Evolutionary conservation across 495 filamentous ascomycete species (phyloP).

Genomic region (Aspergillus ellipticus): DNA sequence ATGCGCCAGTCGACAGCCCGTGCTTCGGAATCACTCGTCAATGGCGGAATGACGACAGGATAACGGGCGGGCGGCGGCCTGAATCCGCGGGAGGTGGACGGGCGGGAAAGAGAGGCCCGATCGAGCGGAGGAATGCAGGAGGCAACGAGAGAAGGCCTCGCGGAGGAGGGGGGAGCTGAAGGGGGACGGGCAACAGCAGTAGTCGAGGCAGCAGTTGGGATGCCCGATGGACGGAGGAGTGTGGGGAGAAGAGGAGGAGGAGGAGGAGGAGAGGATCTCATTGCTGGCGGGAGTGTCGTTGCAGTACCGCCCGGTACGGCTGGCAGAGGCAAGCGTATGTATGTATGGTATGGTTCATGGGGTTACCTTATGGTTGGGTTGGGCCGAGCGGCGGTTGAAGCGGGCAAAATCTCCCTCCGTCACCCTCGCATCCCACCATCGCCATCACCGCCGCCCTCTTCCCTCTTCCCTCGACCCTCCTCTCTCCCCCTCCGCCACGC

Average conservation of each 20-base stretch:
- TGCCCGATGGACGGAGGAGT: not conserved
- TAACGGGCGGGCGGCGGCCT: too few species aligned
- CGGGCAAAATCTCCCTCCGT: constrained; percentile 12
- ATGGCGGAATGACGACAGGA: constrained; percentile 10
- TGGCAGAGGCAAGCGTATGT: not conserved
- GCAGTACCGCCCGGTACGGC: not conserved
- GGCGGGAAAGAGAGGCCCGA: constrained; percentile 12
- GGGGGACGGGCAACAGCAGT: not conserved
- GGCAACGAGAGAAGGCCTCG: constrained; percentile 14
- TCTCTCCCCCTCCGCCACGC: not conserved
- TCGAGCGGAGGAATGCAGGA: not conserved
- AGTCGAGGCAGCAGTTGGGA: not conserved
- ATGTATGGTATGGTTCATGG: not conserved
- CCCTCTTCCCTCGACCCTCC: not conserved
- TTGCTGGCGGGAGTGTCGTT: too few species aligned
- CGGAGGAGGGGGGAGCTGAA: too few species aligned
- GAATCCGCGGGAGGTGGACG: constrained; percentile 5
- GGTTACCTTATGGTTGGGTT: not conserved
- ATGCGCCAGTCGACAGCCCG: constrained; percentile 45
- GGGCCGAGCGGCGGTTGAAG: constrained; percentile 13
- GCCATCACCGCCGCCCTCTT: not conserved
- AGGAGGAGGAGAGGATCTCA: constrained; percentile 8
- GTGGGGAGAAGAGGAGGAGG: not conserved
- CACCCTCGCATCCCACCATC: constrained; percentile 9
- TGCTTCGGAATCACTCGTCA: constrained; percentile 31